A percentile compares a stretch with the other conserved stretches of the same genome.
These are phyloP conservation scores for Fonsecaea pedrosoi DNA, from an alignment of 2,329 filamentous ascomycete genomes.

Conservation along the genomic window DNA sequence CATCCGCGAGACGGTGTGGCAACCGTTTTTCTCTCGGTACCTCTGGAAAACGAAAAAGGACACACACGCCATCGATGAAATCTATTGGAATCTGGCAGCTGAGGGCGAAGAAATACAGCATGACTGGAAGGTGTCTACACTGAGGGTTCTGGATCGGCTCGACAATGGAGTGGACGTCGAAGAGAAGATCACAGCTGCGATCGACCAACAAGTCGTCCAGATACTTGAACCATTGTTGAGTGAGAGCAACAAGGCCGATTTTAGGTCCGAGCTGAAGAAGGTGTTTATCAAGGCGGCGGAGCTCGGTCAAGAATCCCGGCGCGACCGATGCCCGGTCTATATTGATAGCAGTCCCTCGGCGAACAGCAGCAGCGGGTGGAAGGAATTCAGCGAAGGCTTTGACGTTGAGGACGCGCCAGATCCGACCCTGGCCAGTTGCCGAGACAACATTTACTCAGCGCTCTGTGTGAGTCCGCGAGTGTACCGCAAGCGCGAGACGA, in stretches of 20 bases:
- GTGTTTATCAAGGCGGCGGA: constrained; percentile 10
- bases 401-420: neutral
- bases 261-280: constrained; percentile 8
- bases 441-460: neutral
- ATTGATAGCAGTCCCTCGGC: constrained; percentile 2
- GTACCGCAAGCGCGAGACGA: constrained; percentile 1
- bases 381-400: constrained; percentile 9
- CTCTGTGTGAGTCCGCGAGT: constrained; percentile 10
- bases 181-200: neutral
- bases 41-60: neutral
- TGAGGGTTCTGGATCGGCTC: constrained; percentile 11
- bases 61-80: neutral
- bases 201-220: neutral
- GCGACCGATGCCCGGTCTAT: constrained; percentile 12
- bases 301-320: neutral
- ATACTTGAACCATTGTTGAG: constrained; percentile 3
- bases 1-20: constrained; percentile 11
- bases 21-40: constrained; percentile 16
- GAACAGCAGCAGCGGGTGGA: neutral
- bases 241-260: neutral
- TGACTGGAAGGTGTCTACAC: constrained; percentile 19
- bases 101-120: constrained; percentile 14
- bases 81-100: neutral
- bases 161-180: constrained; percentile 13
- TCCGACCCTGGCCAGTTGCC: neutral